A percentile compares a stretch with the other conserved stretches of the same genome.
Evolutionary conservation across 495 filamentous ascomycete genomes (phyloP).

Genomic region (Hyphodiscus hymeniophilus): DNA sequence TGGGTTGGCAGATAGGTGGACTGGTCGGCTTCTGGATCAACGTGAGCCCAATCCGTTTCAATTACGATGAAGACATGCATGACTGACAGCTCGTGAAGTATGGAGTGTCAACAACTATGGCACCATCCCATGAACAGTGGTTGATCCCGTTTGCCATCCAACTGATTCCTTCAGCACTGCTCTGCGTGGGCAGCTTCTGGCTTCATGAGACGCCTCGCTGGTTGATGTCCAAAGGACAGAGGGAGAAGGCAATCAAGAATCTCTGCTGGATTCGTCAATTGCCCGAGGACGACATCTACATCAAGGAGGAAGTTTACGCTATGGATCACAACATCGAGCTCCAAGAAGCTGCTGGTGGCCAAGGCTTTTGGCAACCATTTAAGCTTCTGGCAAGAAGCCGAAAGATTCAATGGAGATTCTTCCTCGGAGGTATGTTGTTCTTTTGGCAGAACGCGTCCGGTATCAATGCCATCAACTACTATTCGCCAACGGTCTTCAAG

Average conservation of each 20-base stretch:
- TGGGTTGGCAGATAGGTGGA: slow-evolving; percentile 66
- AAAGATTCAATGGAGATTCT: slow-evolving; percentile 52
- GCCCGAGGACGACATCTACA: slow-evolving; percentile 49
- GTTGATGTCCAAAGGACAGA: slow-evolving; percentile 48
- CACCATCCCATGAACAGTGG: slow-evolving; percentile 41
- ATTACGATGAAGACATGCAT: no score
- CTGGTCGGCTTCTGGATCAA: slow-evolving; percentile 71
- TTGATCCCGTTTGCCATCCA: slow-evolving; percentile 50
- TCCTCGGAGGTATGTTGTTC: slow-evolving; percentile 60
- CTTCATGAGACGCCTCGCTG: slow-evolving; percentile 49
- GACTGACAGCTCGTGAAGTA: slow-evolving; percentile 22
- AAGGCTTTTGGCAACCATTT: slow-evolving; percentile 64
- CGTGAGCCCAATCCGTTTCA: no score
- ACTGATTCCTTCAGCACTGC: slow-evolving; percentile 43
- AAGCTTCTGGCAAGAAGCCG: slow-evolving; percentile 35
- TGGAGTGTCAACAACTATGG: slow-evolving; percentile 38
- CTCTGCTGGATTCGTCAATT: slow-evolving; percentile 60
- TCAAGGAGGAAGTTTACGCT: slow-evolving; percentile 54
- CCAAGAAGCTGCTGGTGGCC: slow-evolving; percentile 44
- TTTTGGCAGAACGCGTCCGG: slow-evolving; percentile 50
- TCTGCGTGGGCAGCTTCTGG: slow-evolving; percentile 39
- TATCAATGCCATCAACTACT: slow-evolving; percentile 51
- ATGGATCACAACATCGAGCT: slow-evolving; percentile 53
- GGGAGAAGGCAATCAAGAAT: slow-evolving; percentile 47
- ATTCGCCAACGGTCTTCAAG: slow-evolving; percentile 64